A percentile compares a stretch with the other conserved stretches of the same genome.
Evolutionary conservation across 1,284 basidiomycete genomes (phyloP).

Genomic region (Ganoderma lingzhi): DNA sequence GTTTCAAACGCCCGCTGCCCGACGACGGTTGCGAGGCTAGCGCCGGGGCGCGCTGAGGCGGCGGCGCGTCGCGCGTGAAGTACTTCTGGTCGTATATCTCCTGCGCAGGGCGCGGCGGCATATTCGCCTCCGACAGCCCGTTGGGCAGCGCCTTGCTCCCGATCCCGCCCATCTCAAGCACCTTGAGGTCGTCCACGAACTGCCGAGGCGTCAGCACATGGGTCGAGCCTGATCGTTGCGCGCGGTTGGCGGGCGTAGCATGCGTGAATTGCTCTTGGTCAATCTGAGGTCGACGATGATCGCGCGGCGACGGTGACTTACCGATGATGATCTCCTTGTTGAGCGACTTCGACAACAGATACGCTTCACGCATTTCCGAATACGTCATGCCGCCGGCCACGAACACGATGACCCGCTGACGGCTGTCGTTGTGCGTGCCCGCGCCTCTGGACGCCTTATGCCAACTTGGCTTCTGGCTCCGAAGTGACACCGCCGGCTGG

Average conservation of each 20-base stretch:
- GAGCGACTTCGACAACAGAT: constrained; percentile 77
- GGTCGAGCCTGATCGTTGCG: constrained; percentile 78
- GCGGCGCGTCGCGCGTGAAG: constrained; percentile 68
- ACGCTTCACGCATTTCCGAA: constrained; percentile 92
- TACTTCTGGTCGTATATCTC: constrained; percentile 83
- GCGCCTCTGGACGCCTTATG: constrained; percentile 71
- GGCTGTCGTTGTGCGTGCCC: constrained; percentile 61
- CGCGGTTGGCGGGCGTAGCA: background rate
- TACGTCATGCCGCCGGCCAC: constrained; percentile 97
- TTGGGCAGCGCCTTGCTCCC: constrained; percentile 80
- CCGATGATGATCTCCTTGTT: constrained; percentile 94
- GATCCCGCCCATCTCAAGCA: constrained; percentile 80
- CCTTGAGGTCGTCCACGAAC: constrained; percentile 89
- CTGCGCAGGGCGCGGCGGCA: constrained; percentile 63
- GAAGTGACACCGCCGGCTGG: constrained; percentile 69
- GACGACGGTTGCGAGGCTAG: constrained; percentile 29
- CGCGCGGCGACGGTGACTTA: constrained; percentile 44
- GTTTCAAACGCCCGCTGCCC: constrained; percentile 40
- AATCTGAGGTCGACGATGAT: background rate
- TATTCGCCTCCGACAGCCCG: constrained; percentile 65
- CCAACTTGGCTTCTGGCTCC: constrained; percentile 89
- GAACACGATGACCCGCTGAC: constrained; percentile 91
- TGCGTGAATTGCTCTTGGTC: background rate
- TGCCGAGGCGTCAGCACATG: constrained; percentile 85
- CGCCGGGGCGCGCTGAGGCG: constrained; percentile 50